Conservation (phyloP, 257 asterid species). For the Cynanchum wilfordii region DNA sequence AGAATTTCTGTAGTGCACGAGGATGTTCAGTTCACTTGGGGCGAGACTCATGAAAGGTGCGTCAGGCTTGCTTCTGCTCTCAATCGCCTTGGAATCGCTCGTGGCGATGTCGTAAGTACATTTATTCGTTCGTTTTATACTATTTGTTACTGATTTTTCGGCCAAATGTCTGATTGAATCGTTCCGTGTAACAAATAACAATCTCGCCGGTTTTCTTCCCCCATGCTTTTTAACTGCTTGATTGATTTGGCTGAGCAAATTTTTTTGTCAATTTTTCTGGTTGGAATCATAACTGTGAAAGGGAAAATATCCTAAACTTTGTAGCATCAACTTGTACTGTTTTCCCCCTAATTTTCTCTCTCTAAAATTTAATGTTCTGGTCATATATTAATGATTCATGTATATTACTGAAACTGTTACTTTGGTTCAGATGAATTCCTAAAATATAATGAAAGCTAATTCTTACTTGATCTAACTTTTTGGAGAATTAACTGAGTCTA, state of each 20-base stretch:
- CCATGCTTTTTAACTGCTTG: neutral
- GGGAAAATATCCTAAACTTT: too few relatives aligned
- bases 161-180: neutral
- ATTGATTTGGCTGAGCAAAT: neutral
- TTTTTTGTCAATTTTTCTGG: neutral
- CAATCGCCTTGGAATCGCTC: constrained; percentile 22
- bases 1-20: constrained; percentile 20
- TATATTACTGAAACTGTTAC: too few relatives aligned
- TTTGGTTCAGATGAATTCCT: neutral
- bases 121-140: neutral
- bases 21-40: constrained; percentile 24
- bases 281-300: neutral
- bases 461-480: too few relatives aligned
- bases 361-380: too few relatives aligned
- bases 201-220: neutral
- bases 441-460: too few relatives aligned
- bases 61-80: constrained; percentile 28
- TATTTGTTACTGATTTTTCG: neutral
- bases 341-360: neutral
- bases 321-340: too few relatives aligned
- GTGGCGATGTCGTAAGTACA: constrained; percentile 24
- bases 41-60: constrained; percentile 23
- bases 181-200: neutral
- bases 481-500: too few relatives aligned
- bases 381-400: too few relatives aligned